Evolutionary conservation across 331 rosid species (phyloP).

Genomic region (Quercus phellos): DNA sequence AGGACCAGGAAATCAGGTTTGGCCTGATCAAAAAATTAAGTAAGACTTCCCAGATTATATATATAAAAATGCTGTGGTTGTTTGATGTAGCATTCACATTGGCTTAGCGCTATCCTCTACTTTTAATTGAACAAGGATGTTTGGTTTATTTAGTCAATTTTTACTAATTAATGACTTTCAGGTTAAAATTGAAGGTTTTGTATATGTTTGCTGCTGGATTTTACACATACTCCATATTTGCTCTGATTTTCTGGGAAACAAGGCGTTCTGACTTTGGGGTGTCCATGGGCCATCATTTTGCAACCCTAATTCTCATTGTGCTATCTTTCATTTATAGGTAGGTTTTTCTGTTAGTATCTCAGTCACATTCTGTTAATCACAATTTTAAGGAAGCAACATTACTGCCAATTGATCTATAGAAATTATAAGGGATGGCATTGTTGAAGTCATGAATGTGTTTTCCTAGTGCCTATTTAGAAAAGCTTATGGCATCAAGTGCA

Average conservation of each 20-base stretch:
- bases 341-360: slow-evolving; percentile 16
- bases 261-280: slow-evolving; percentile 90
- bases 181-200: slow-evolving; percentile 80
- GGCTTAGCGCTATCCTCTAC: neutral
- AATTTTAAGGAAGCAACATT: neutral
- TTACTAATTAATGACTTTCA: slow-evolving; percentile 36
- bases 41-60: slow-evolving; percentile 33
- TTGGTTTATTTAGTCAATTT: slow-evolving; percentile 13
- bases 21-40: slow-evolving; percentile 97
- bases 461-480: neutral
- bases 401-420: neutral
- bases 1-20: slow-evolving; percentile 86
- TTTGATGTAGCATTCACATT: slow-evolving; percentile 10
- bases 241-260: slow-evolving; percentile 93
- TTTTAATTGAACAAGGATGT: slow-evolving; percentile 4
- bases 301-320: slow-evolving; percentile 67
- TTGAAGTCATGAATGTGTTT: slow-evolving; percentile 6
- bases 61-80: slow-evolving; percentile 14
- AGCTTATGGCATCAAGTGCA: neutral
- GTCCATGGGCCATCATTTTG: slow-evolving; percentile 94
- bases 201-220: slow-evolving; percentile 92
- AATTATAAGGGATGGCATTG: slow-evolving; percentile 6
- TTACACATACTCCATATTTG: slow-evolving; percentile 89
- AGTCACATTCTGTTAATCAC: slow-evolving; percentile 17
- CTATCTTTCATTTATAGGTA: slow-evolving; percentile 82